Evolutionary conservation across 371 early-diverging fungal species (phyloP), one percentile per base, ranked within the genome.

Genomic region (Conidiobolus incongruus): DNA sequence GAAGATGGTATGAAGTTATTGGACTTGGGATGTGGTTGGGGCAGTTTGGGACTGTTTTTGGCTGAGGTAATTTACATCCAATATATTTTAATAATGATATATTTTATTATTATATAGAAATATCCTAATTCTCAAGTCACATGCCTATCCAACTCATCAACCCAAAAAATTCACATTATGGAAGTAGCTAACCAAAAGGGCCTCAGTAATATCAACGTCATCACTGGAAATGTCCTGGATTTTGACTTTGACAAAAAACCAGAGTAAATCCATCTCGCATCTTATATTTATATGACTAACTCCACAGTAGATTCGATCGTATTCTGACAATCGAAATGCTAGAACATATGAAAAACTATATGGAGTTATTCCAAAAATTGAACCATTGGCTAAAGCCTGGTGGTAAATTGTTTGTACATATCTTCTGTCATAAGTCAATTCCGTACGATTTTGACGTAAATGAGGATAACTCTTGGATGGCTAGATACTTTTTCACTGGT

Each of bases 11-110:
- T 56, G 60, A 11, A 43, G 1, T 55, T 72, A 20, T 40, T 72
- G 32, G 73, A 72, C 49, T 47, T 72, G 16, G 73, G 73, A 3
- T 72, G 73, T 46, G 73, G 73, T 7, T 70, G 70, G 72, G 70
- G 69, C 4, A 55, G 57, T 36, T 45, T 66, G 35, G 49, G 56
- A 7, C 55, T 71, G 13, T 68, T 49, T 43, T 48, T 67, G 34
- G 65, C 65, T 30, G 56, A 67, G 54, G 57, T 60, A 23, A 12
- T 47, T 22, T n/a, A n/a, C n/a, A n/a, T n/a, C n/a, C n/a, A n/a
- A n/a, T n/a, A n/a, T n/a, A n/a, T n/a, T n/a, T n/a, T n/a, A n/a
- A n/a, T n/a, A n/a, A n/a, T n/a, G n/a, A n/a, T n/a, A n/a, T n/a
- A n/a, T n/a, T n/a, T n/a, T n/a, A n/a, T n/a, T n/a, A n/a, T n/a